Evolutionary conservation across 352 stramenopile genomes (phyloP), one percentile per base, ranked within the genome.

Genomic region (Phytophthora fragariae): DNA sequence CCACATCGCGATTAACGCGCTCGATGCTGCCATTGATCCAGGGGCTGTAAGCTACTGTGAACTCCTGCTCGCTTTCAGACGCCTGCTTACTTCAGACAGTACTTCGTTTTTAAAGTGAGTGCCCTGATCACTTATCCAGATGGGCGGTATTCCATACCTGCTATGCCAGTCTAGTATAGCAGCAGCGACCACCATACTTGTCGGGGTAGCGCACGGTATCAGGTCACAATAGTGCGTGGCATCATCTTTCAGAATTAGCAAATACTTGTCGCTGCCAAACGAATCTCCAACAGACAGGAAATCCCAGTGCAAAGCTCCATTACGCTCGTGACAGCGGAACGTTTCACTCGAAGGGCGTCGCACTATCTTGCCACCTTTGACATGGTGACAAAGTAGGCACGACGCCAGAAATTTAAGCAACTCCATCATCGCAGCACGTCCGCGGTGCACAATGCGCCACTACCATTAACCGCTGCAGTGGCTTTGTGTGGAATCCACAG

Each of bases 151-250:
- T 17, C 37, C 37, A 44, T 17, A 44, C 15, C 37, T 44, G 15
- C 11, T 14, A 17, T 44, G 37, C 11, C 37, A 44, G 11, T 75
- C 64, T 11, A 81, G 15, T 0, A 82, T 66, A 1, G 64, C 67
- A 11, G 65, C 71, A 2, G 47, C 58, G n/a, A 67, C 41, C 0
- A 77, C 68, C 9, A 12, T 39, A 37, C 59, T 65, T 5, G 50
- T 75, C 5, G 73, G 65, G 6, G 2, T 54, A n/a, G 50, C 62
- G 39, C 77, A 80, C 3, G 58, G 49, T 3, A 76, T n/a, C 10
- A 84, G 44, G 31, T 77, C 62, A 35, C 56, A 72, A 24, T 62
- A 78, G 60, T 80, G 33, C 33, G 35, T 41, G 9, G 35, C 35
- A 44, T 44, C 11, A 44, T 44, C 37, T 14, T 44, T 44, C 37